These are phyloP conservation scores for Salix arbutifolia DNA, from an alignment of 345 rosid genomes.

Conservation along the genomic window DNA sequence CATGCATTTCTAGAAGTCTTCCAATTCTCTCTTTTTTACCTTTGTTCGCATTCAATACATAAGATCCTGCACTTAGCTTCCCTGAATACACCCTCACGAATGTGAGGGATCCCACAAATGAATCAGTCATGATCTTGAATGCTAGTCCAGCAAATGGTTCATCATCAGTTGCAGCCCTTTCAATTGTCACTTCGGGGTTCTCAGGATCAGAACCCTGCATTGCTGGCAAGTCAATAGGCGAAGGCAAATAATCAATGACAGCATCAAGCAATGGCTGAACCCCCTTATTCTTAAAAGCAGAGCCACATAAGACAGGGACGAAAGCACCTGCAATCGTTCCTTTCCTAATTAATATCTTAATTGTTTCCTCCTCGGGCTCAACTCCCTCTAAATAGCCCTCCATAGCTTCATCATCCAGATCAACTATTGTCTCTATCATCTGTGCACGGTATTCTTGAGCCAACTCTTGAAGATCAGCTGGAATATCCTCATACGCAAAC, in stretches of 20 bases:
- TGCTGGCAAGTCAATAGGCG: constrained; percentile 79
- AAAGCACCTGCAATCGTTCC: constrained; percentile 69
- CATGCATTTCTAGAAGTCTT: constrained; percentile 95
- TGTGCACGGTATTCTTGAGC: constrained; percentile 68
- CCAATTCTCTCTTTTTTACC: constrained; percentile 98
- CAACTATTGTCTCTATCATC: constrained; percentile 69
- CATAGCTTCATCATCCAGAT: constrained; percentile 87
- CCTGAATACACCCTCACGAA: constrained; percentile 92
- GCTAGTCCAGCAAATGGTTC: constrained; percentile 91
- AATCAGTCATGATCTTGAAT: constrained; percentile 94
- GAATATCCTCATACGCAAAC: constrained; percentile 70
- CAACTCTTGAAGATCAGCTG: constrained; percentile 67
- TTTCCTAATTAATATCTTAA: constrained; percentile 71
- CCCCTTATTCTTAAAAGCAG: constrained; percentile 93
- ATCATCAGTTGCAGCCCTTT: constrained; percentile 62
- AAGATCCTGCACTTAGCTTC: constrained; percentile 77
- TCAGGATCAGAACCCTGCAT: constrained; percentile 95
- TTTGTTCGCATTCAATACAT: constrained; percentile 85
- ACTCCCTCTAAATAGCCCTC: constrained; percentile 87
- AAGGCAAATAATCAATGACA: constrained; percentile 86
- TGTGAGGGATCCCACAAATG: constrained; percentile 93
- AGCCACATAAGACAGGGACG: constrained; percentile 88
- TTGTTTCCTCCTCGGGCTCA: constrained; percentile 81
- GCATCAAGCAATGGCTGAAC: constrained; percentile 96
- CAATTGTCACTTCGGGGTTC: constrained; percentile 55